Evolutionary conservation across 176 grass and related monocot genomes (phyloP).

Genomic region (Triticum dicoccoides): DNA sequence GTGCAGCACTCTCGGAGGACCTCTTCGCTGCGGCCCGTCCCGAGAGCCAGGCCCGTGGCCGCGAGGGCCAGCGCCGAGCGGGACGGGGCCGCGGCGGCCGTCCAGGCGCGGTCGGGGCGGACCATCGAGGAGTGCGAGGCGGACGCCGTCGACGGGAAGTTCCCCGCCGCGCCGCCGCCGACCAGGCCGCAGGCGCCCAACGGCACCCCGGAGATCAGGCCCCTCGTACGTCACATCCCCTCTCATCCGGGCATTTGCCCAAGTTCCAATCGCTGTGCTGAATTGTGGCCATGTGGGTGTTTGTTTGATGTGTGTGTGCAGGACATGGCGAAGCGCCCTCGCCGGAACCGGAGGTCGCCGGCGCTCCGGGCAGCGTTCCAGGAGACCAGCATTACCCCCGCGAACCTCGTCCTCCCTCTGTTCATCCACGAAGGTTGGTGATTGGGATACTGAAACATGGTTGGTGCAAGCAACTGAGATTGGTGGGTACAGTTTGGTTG

Average conservation of each 20-base stretch:
- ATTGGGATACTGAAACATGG: background rate
- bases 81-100: slow-evolving; percentile 27
- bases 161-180: slow-evolving; percentile 56
- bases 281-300: slow-evolving; percentile 11
- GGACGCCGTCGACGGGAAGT: slow-evolving; percentile 73
- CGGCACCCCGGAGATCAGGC: slow-evolving; percentile 73
- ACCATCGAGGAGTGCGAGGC: slow-evolving; percentile 93
- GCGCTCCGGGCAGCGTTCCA: slow-evolving; percentile 77
- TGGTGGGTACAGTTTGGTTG: background rate
- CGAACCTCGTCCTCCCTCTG: slow-evolving; percentile 82
- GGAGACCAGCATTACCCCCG: slow-evolving; percentile 67
- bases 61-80: slow-evolving; percentile 58
- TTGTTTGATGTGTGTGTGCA: background rate
- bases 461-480: background rate
- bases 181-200: slow-evolving; percentile 54
- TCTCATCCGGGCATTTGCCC: background rate
- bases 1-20: slow-evolving; percentile 1
- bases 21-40: background rate
- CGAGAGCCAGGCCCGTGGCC: slow-evolving; percentile 27
- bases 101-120: slow-evolving; percentile 59
- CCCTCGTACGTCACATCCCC: slow-evolving; percentile 43
- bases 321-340: slow-evolving; percentile 75
- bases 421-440: slow-evolving; percentile 93
- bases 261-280: background rate
- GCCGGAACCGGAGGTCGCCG: slow-evolving; percentile 77